These are phyloP conservation scores for Williopsis jadinii DNA, from an alignment of 1,139 yeast species.

Conservation along the genomic window DNA sequence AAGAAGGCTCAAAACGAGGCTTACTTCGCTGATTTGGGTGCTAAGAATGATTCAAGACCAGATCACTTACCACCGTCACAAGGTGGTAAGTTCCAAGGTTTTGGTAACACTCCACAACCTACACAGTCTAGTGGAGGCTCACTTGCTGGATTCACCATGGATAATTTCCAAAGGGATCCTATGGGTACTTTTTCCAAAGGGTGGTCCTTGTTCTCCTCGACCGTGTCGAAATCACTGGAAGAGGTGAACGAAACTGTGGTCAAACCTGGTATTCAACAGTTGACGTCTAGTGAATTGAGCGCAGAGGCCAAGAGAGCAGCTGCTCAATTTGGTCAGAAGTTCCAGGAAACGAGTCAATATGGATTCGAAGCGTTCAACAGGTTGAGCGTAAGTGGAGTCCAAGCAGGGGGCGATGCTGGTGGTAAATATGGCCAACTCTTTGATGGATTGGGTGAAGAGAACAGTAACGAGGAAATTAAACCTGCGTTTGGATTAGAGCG, in stretches of 20 bases:
- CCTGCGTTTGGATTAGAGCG: slow-evolving; percentile 67
- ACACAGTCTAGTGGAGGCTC: slow-evolving; percentile 28
- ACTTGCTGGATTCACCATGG: slow-evolving; percentile 55
- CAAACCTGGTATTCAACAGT: slow-evolving; percentile 77
- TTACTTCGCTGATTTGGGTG: slow-evolving; percentile 76
- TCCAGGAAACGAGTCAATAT: slow-evolving; percentile 80
- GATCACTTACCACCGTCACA: slow-evolving; percentile 83
- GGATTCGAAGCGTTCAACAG: slow-evolving; percentile 59
- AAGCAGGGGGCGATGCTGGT: slow-evolving; percentile 24
- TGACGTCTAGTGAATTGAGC: slow-evolving; percentile 68
- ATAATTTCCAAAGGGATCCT: slow-evolving; percentile 80
- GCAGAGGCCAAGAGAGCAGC: slow-evolving; percentile 81
- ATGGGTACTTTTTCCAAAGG: slow-evolving; percentile 84
- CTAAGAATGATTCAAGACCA: slow-evolving; percentile 65
- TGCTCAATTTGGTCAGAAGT: slow-evolving; percentile 91
- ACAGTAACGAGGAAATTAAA: slow-evolving; percentile 32
- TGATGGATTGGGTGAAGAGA: slow-evolving; percentile 39
- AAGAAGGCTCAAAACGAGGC: slow-evolving; percentile 66
- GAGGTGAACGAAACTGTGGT: slow-evolving; percentile 87
- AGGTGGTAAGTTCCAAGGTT: slow-evolving; percentile 90
- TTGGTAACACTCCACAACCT: slow-evolving; percentile 65
- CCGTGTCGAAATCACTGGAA: slow-evolving; percentile 73
- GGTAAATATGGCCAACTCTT: slow-evolving; percentile 44
- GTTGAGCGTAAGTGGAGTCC: slow-evolving; percentile 43
- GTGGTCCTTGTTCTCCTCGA: slow-evolving; percentile 85